phyloP scores from a whole-genome alignment of 768 basidiomycete species.

The Trametes cubensis region DNA sequence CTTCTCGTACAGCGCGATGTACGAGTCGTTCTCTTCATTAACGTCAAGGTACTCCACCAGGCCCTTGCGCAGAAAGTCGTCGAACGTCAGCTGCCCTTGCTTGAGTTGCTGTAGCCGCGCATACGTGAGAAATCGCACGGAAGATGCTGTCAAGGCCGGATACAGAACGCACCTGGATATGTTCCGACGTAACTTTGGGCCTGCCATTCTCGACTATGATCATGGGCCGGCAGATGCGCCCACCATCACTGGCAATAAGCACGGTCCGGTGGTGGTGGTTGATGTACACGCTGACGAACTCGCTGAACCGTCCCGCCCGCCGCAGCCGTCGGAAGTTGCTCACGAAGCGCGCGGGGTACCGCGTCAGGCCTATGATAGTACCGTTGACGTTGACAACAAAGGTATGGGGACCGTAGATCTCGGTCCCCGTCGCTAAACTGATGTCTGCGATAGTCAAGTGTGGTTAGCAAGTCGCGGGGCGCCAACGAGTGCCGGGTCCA shows the following conservation, averaged over 20 bases:
- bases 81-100: constrained; percentile 76
- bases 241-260: constrained; percentile 96
- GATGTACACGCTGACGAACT: constrained; percentile 95
- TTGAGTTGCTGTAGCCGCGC: constrained; percentile 66
- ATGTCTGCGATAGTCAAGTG: constrained; percentile 62
- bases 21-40: constrained; percentile 98
- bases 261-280: constrained; percentile 95
- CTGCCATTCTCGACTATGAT: constrained; percentile 90
- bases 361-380: constrained; percentile 90
- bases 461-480: constrained; percentile 11
- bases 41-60: constrained; percentile 98
- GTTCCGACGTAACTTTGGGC: constrained; percentile 76
- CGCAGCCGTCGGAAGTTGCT: constrained; percentile 89
- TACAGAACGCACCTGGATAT: constrained; percentile 63
- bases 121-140: background rate
- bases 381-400: constrained; percentile 98
- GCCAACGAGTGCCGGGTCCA: background rate
- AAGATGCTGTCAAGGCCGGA: background rate
- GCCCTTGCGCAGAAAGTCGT: constrained; percentile 90
- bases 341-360: constrained; percentile 84
- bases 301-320: constrained; percentile 88
- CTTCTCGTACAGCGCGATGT: constrained; percentile 91
- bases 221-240: constrained; percentile 95
- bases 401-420: constrained; percentile 91
- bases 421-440: constrained; percentile 86